Base-by-base conservation (phyloP, 169 alveolate genomes). In the Cryptosporidium viatorum region DNA sequence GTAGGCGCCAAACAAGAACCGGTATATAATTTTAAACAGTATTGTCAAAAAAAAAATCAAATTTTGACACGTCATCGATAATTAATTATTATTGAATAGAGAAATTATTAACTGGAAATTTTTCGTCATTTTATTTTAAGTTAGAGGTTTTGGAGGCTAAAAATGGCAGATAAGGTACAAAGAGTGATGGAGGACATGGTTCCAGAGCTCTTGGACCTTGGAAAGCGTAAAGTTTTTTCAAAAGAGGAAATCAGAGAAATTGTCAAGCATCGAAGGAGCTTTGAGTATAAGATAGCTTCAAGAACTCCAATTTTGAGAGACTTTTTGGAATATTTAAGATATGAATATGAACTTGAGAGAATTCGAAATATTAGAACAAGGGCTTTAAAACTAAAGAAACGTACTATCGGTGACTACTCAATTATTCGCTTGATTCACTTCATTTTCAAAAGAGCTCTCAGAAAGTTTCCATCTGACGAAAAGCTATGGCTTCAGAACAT, bases 151-250 rank as follows among this genome's bases (percentile, higher is more conserved):
- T n/a, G 71, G 33, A 4, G 23, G 18, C 14, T n/a, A 68, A 59
- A 68, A 26, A 91, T 91, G 93, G 93, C 93, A 16, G 93, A 91
- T n/a, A 85, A 75, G 52, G 92, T 91, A 10, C 93, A 91, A 59
- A 86, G 92, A 73, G 91, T 85, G 55, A 43, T 91, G 67, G 93
- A 91, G 67, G 93, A 91, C 74, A 91, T 85, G 92, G 92, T 70
- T 41, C 74, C 89, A 3, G 93, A 91, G 75, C 92, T 91, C 29
- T 3, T 84, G 37, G 91, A 91, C 91, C 62, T 91, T 58, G 84
- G 80, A 39, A 70, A 73, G 31, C 86, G 92, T 18, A 86, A 71
- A 21, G 86, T 91, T 6, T 91, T 91, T 67, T 33, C 93, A 45
- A 52, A 35, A 33, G 73, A 48, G 3, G 89, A 91, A 85, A 73